Evolutionary conservation across 2,329 filamentous ascomycete genomes (phyloP).

Genomic region (Colletotrichum sp.): DNA sequence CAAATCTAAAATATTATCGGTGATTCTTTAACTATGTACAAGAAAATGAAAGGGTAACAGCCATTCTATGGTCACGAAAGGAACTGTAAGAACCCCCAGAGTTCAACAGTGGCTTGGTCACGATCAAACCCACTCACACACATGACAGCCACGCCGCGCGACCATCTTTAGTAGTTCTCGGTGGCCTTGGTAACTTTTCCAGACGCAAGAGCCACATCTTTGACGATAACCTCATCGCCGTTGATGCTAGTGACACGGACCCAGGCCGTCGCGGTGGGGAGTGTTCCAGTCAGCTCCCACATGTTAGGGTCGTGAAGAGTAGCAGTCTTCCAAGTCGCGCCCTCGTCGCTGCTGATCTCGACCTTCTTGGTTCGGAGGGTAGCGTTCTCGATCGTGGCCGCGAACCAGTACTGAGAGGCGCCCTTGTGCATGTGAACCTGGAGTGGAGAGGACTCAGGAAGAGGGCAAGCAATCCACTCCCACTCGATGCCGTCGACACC

Average conservation of each 20-base stretch:
- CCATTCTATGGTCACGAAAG: not conserved
- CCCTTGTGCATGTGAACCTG: slow-evolving; percentile 23
- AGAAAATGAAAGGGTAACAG: not conserved
- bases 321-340: not conserved
- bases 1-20: not conserved
- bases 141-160: not conserved
- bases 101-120: too few relatives aligned
- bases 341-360: not conserved
- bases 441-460: not conserved
- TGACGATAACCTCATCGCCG: not conserved
- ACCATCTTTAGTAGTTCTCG: not conserved
- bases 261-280: not conserved
- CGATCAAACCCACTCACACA: not conserved
- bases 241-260: not conserved
- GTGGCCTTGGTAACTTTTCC: not conserved
- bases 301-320: not conserved
- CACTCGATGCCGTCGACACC: not conserved
- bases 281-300: not conserved
- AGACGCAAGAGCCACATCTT: not conserved
- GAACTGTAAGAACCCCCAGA: not conserved
- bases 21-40: not conserved
- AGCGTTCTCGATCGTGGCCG: slow-evolving; percentile 23
- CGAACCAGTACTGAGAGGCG: slow-evolving; percentile 23
- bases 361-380: slow-evolving; percentile 22
- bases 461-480: not conserved